phyloP scores from a whole-genome alignment of 768 basidiomycete genomes.

The Termitomyces sp. region DNA sequence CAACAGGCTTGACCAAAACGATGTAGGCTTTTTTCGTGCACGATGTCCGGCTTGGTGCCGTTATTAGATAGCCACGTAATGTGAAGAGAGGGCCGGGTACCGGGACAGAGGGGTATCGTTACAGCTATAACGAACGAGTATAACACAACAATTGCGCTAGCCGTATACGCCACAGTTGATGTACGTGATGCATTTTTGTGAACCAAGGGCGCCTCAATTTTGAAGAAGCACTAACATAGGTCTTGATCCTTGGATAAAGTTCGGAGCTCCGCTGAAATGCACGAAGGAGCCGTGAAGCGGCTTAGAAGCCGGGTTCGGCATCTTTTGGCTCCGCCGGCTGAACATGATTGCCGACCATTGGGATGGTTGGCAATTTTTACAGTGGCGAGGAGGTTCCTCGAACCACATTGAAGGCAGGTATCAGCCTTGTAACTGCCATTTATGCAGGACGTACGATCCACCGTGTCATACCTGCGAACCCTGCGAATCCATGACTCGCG shows the following conservation, averaged over 20 bases:
- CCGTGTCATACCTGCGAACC: background rate
- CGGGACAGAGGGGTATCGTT: background rate
- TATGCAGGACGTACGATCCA: background rate
- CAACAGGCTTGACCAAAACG: constrained; percentile 4
- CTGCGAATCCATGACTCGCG: background rate
- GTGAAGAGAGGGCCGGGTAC: background rate
- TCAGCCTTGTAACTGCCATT: background rate
- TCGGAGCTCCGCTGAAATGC: background rate
- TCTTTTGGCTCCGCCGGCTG: background rate
- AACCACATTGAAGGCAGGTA: no score
- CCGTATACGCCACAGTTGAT: background rate
- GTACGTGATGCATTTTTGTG: background rate
- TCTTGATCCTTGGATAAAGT: background rate
- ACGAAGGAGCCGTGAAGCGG: background rate
- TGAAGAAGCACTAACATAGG: background rate
- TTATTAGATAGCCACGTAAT: background rate
- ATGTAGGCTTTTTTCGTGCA: background rate
- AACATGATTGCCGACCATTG: background rate
- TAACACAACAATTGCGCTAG: background rate
- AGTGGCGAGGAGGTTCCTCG: no score
- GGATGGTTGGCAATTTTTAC: no score
- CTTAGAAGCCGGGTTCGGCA: background rate
- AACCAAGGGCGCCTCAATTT: background rate
- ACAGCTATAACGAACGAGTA: background rate
- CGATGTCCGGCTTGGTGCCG: background rate